phyloP scores from a whole-genome alignment of 2,329 filamentous ascomycete species.

The Colletotrichum liriopes region DNA sequence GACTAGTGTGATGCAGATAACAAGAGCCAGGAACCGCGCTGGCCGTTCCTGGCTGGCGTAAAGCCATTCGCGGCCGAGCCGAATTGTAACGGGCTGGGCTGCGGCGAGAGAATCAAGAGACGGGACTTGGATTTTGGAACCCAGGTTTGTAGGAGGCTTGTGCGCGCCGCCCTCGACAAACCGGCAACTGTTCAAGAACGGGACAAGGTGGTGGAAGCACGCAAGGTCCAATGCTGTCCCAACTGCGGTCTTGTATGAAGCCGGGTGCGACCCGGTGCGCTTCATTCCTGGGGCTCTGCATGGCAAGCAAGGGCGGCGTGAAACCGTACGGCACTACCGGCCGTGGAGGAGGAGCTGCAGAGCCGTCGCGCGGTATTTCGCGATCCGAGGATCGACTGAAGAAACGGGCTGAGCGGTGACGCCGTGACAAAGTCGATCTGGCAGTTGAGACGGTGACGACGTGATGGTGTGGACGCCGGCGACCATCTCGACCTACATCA shows the following conservation, averaged over 20 bases:
- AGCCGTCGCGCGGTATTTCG: not conserved
- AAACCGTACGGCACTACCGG: slow-evolving; percentile 24
- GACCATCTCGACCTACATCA: not conserved
- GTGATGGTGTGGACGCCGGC: not conserved
- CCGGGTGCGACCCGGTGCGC: slow-evolving; percentile 7
- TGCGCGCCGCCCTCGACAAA: not conserved
- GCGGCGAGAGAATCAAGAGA: slow-evolving; percentile 14
- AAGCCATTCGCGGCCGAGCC: slow-evolving; percentile 29
- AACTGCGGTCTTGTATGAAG: slow-evolving; percentile 5
- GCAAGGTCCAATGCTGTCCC: not conserved
- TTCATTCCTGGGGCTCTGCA: slow-evolving; percentile 21
- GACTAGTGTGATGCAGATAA: slow-evolving; percentile 13
- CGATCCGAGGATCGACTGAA: not conserved
- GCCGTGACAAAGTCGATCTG: not conserved
- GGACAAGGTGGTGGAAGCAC: slow-evolving; percentile 7
- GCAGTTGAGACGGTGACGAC: slow-evolving; percentile 5
- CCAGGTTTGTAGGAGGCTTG: not conserved
- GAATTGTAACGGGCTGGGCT: not conserved
- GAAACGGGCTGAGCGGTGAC: slow-evolving; percentile 1
- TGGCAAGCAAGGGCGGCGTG: slow-evolving; percentile 22
- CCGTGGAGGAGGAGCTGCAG: not conserved
- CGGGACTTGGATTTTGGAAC: slow-evolving; percentile 2
- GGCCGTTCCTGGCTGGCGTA: slow-evolving; percentile 22
- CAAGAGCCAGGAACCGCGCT: slow-evolving; percentile 19
- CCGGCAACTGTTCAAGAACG: not conserved